These are phyloP conservation scores for Rubus parviflorus DNA, from an alignment of 306 rosid genomes.

Conservation along the genomic window DNA sequence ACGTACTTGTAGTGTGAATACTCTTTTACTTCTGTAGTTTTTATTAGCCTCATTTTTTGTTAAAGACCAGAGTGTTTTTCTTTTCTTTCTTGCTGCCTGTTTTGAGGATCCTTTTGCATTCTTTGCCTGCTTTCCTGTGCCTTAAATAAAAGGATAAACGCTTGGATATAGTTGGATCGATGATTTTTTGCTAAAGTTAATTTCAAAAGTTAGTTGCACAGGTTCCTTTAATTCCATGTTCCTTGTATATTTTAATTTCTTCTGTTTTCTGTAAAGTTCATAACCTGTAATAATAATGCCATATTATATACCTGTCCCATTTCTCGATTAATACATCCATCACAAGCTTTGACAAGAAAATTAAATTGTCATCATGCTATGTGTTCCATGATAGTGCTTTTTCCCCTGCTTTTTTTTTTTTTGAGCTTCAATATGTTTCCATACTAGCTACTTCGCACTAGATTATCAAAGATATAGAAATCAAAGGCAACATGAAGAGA, in stretches of 20 bases:
- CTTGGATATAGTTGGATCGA: neutral
- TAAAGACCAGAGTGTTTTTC: no score
- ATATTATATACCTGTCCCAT: neutral
- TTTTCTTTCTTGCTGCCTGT: no score
- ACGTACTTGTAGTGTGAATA: no score
- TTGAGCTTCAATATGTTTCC: neutral
- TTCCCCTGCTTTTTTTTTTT: neutral
- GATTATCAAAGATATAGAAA: neutral
- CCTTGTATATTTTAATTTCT: conserved; percentile 12
- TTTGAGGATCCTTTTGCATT: neutral
- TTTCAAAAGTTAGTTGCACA: conserved; percentile 4
- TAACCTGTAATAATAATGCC: conserved; percentile 2
- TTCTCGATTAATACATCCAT: neutral
- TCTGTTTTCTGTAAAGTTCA: conserved; percentile 16
- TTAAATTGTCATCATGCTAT: neutral
- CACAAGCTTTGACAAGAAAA: conserved; percentile 7
- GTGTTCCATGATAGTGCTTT: neutral
- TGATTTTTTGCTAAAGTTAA: neutral
- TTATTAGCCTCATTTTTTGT: no score
- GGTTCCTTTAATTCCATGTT: conserved; percentile 8
- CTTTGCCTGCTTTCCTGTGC: neutral
- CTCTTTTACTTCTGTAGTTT: no score
- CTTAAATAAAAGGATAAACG: neutral
- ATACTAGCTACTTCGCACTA: neutral
- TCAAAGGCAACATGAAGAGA: neutral